These are phyloP conservation scores for Asterochloris sp. DNA, from an alignment of 139 green algal genomes.

Conservation along the genomic window DNA sequence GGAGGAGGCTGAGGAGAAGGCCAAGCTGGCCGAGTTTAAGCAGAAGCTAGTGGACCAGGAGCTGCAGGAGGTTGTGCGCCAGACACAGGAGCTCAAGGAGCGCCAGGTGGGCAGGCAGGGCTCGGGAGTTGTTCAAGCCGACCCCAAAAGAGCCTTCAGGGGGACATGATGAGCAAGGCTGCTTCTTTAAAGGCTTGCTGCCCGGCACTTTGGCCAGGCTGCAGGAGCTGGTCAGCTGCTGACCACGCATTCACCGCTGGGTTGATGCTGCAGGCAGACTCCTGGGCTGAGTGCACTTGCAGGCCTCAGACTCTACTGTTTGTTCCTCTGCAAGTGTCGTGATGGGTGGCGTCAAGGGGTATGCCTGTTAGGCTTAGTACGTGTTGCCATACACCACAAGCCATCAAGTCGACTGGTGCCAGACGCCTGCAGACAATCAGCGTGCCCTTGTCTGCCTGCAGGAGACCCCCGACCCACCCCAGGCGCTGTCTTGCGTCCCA, in stretches of 20 bases:
- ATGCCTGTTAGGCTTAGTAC: not conserved
- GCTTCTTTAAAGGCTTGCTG: not conserved
- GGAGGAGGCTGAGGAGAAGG: slow-evolving; percentile 73
- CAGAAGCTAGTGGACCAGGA: slow-evolving; percentile 29
- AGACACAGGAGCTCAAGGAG: slow-evolving; percentile 82
- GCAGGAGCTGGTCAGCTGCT: not conserved
- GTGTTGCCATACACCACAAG: too few species aligned
- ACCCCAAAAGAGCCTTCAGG: too few species aligned
- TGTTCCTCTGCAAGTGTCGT: too few species aligned
- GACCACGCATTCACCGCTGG: too few species aligned
- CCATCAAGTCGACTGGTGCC: too few species aligned
- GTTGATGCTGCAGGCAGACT: too few species aligned
- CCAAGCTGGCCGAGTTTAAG: slow-evolving; percentile 46
- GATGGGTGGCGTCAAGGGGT: not conserved
- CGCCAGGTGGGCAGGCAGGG: slow-evolving; percentile 24
- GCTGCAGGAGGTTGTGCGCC: slow-evolving; percentile 48
- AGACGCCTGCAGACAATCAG: not conserved
- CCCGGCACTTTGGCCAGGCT: not conserved
- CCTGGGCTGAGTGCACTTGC: too few species aligned
- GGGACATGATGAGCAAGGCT: not conserved
- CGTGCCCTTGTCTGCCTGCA: slow-evolving; percentile 41
- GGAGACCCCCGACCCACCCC: slow-evolving; percentile 92
- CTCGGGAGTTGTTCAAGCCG: too few species aligned
- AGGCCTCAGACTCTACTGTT: too few species aligned
- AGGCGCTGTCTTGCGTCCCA: slow-evolving; percentile 86